Evolutionary conservation across 202 grass and related monocot species (phyloP), one percentile per base, ranked within the genome.

Genomic region (Tripidium arundinaceum): DNA sequence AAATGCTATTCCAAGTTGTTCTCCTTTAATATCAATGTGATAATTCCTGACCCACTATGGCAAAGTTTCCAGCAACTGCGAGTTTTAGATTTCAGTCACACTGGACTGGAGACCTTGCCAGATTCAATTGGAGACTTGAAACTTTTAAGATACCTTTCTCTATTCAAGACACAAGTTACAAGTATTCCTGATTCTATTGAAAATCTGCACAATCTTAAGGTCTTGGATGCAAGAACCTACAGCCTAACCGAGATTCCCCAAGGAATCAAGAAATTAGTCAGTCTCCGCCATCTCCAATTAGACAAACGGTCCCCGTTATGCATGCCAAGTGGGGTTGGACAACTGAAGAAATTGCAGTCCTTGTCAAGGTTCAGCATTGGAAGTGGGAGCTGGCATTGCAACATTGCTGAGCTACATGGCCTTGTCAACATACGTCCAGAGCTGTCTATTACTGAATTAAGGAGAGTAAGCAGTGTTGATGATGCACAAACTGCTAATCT

Each of bases 311-410:
- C 60, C 26, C 50, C 38, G 4, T 74, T 62, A 8, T 82, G 50
- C 60, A 55, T 80, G 59, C 88, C 87, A 45, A 18, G 19, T 28
- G 87, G 87, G 21, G 62, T 86, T 15, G 87, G 79, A 28, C 21
- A n/a, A 8, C 26, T 86, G 36, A 71, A n/a, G 28, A 68, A 62
- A 54, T 79, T 86, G 46, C 79, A 76, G 47, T 79, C 67, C n/a
- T 76, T 83, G 65, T 55, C 79, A 36, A 26, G 43, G 34, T 83
- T 83, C 50, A 77, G 71, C 8, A 65, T 86, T 58, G 78, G 78
- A 31, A 78, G 59, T 24, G 47, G 31, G 15, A 42, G 9, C 15
- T 62, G 52, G 24, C 72, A 86, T 19, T 62, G 50, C 62, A 50
- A 40, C 47, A 34, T 86, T 33, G 31, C 33, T 11, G 88, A 90